Conservation (phyloP, 2,329 filamentous ascomycete genomes). For the Microcyclospora tardicrescens region DNA sequence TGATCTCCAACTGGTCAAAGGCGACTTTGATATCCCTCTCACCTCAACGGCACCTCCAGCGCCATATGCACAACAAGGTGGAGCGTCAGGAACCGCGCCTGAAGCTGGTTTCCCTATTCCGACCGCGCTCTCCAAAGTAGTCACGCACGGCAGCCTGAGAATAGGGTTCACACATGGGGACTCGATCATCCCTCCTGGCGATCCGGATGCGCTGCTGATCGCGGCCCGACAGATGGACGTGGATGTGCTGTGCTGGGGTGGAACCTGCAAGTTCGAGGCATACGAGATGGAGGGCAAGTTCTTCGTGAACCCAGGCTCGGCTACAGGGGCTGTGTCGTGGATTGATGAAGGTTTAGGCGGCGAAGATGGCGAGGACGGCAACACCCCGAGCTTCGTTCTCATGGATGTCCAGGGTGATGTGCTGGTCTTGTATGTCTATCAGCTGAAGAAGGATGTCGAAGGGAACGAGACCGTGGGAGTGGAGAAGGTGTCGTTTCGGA, state of each 20-base stretch:
- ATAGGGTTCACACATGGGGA: slow-evolving; percentile 61
- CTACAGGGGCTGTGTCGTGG: slow-evolving; percentile 53
- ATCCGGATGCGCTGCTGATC: slow-evolving; percentile 54
- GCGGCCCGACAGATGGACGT: slow-evolving; percentile 60
- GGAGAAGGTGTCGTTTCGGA: slow-evolving; percentile 44
- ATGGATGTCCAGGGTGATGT: slow-evolving; percentile 99
- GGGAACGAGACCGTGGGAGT: slow-evolving; percentile 42
- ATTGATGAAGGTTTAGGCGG: slow-evolving; percentile 25
- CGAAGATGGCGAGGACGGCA: slow-evolving; percentile 44
- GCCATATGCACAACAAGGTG: slow-evolving; percentile 5
- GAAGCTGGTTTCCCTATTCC: slow-evolving; percentile 20
- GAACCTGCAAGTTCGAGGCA: slow-evolving; percentile 56
- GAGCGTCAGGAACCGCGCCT: slow-evolving; percentile 2
- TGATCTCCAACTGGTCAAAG: slow-evolving; percentile 57
- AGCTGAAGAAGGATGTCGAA: slow-evolving; percentile 39
- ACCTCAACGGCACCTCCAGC: slow-evolving; percentile 34
- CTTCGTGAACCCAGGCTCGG: slow-evolving; percentile 57
- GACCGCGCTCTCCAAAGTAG: slow-evolving; percentile 51
- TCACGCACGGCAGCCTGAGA: slow-evolving; percentile 54
- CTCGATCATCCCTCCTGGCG: slow-evolving; percentile 56
- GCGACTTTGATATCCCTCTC: slow-evolving; percentile 57
- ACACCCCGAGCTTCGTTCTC: slow-evolving; percentile 82
- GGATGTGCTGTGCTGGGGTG: slow-evolving; percentile 56
- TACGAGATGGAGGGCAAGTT: slow-evolving; percentile 62
- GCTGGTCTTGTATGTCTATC: slow-evolving; percentile 86